Evolutionary conservation across 2,329 filamentous ascomycete genomes (phyloP).

Genomic region (Neobulgaria alba): DNA sequence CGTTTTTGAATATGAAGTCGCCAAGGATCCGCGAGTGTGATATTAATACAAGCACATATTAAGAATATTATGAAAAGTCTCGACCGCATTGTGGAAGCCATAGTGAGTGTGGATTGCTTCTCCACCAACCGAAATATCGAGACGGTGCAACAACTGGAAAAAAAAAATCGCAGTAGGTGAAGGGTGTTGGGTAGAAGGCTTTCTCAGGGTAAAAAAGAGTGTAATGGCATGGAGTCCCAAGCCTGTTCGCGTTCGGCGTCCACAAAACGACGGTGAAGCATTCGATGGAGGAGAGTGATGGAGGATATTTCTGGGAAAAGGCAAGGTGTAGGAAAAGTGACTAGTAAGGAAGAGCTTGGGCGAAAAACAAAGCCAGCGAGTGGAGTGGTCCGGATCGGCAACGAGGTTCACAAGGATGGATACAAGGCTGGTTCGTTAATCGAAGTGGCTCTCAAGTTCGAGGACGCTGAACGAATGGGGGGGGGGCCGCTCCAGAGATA

Average conservation of each 20-base stretch:
- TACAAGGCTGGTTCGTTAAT: neutral
- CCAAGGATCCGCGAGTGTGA: constrained; percentile 16
- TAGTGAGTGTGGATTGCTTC: constrained; percentile 9
- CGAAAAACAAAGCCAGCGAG: constrained; percentile 3
- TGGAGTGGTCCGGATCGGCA: constrained; percentile 5
- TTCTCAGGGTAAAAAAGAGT: constrained; percentile 14
- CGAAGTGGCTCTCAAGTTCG: no score
- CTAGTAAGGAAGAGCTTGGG: constrained; percentile 4
- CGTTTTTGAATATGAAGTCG: constrained; percentile 16
- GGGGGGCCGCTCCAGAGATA: neutral
- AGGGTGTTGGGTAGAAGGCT: constrained; percentile 13
- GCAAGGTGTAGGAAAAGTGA: constrained; percentile 11
- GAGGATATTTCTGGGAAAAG: constrained; percentile 9
- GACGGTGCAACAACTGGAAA: constrained; percentile 13
- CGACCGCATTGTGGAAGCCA: constrained; percentile 15
- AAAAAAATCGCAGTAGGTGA: constrained; percentile 9
- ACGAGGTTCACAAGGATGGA: constrained; percentile 2
- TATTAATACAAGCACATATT: constrained; percentile 19
- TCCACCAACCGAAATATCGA: constrained; percentile 5
- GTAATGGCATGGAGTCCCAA: constrained; percentile 16
- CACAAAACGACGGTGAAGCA: no score
- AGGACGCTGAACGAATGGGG: constrained; percentile 8
- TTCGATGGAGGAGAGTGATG: constrained; percentile 7
- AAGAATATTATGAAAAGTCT: constrained; percentile 15
- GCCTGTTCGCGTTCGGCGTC: constrained; percentile 10